A percentile compares a stretch with the other conserved stretches of the same genome.
phyloP scores from a whole-genome alignment of 768 basidiomycete species.

The Hydnomerulius pinastri region DNA sequence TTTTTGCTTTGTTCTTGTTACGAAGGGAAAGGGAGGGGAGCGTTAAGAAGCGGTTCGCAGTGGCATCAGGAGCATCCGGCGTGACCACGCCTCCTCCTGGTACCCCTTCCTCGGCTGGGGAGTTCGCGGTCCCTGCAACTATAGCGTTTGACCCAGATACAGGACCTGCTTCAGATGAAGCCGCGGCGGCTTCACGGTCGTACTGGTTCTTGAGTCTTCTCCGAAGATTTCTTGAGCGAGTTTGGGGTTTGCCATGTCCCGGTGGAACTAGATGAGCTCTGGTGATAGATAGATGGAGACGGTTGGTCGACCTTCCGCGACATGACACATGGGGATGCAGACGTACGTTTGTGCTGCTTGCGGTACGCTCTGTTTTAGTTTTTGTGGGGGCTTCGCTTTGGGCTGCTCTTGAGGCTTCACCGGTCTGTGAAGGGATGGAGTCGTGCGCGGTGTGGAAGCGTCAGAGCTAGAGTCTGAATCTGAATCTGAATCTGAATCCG shows the following conservation, averaged over 20 bases:
- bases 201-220: conserved; percentile 47
- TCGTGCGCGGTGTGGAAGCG: neutral
- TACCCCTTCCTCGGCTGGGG: neutral
- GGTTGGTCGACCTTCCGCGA: neutral
- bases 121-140: neutral
- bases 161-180: conserved; percentile 23
- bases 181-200: conserved; percentile 21
- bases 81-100: neutral
- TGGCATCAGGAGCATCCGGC: conserved; percentile 11
- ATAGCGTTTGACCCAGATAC: conserved; percentile 46
- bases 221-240: conserved; percentile 59
- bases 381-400: conserved; percentile 11
- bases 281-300: neutral
- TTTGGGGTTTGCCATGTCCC: conserved; percentile 58
- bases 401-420: conserved; percentile 13
- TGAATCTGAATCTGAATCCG: conserved; percentile 17
- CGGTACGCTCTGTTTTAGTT: neutral
- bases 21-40: conserved; percentile 52
- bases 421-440: conserved; percentile 6
- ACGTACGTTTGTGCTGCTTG: conserved; percentile 9
- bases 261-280: conserved; percentile 46
- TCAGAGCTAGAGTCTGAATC: conserved; percentile 7
- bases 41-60: neutral
- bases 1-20: conserved; percentile 77
- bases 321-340: neutral